Base-by-base conservation (phyloP, 2,329 filamentous ascomycete species). In the Colletotrichum spinosum region DNA sequence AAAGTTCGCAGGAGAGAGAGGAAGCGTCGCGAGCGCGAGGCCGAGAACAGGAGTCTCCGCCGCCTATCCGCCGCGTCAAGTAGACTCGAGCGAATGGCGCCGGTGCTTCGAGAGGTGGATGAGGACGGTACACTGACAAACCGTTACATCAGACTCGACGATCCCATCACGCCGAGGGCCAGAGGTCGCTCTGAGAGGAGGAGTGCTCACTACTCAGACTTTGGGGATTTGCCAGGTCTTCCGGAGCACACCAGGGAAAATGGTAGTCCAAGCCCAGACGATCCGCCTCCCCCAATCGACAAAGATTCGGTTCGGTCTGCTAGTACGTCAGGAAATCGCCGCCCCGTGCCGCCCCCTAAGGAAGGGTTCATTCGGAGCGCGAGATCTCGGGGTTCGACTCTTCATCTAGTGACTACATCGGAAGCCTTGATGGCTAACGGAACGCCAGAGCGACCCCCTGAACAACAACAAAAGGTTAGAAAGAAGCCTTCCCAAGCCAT, bases 61-160 rank as follows among this genome's bases (percentile, higher is more conserved):
- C 88, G 95, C 45, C 83, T 98, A 50, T 98, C 96, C 68, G 93
- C 92, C 61, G 94, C 95, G 6, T 97, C 94, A 63, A 95, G 92
- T 75, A 90, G 94, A 39, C 81, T 97, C 7, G 93, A 96, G 74
- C 88, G 92, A 46, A 86, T 97, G 73, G 92, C 92, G 2, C 90
- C 93, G 9, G 90, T 89, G 17, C 82, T 97, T 13, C 86, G 89
- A 50, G 92, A 94, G 68, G 92, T 95, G 11, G 89, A 94, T 64
- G 93, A 97, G 76, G 92, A 94, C 73, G 88, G 88, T 4, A 82
- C 83, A 13, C 79, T 83, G 34, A 78, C 80, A 8, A 77, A 83
- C n/a, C 78, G 80, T 41, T 77, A 80, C 34, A 73, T 80, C 50
- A 79, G 74, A 55, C 68, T 81, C 1, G 79, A 78, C 34, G 82